phyloP scores from a whole-genome alignment of 139 green algal species.

The Coelastrella sp. region DNA sequence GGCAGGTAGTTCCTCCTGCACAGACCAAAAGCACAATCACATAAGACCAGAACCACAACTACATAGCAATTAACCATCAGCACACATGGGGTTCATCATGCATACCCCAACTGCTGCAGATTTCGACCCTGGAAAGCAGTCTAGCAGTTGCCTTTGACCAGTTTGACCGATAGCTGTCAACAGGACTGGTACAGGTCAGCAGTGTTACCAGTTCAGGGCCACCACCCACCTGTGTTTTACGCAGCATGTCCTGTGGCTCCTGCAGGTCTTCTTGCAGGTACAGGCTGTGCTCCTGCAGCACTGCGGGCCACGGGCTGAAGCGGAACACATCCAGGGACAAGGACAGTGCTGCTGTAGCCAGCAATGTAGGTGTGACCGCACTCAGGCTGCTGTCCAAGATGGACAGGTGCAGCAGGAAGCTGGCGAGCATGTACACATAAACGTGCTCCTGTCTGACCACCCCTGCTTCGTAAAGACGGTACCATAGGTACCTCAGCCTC shows the following conservation, averaged over 20 bases:
- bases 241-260: conserved; percentile 55
- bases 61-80: not conserved
- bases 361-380: conserved; percentile 47
- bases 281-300: conserved; percentile 63
- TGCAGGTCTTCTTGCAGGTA: conserved; percentile 62
- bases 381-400: conserved; percentile 65
- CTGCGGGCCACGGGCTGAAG: conserved; percentile 59
- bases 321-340: conserved; percentile 58
- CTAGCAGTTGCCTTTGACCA: too few species aligned
- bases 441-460: conserved; percentile 62
- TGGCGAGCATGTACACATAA: conserved; percentile 76
- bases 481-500: conserved; percentile 76
- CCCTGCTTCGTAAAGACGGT: conserved; percentile 48
- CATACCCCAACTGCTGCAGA: too few species aligned
- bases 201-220: too few species aligned
- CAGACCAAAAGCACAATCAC: not conserved
- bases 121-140: too few species aligned
- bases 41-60: not conserved
- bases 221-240: not conserved
- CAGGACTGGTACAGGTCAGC: too few species aligned
- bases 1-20: conserved; percentile 30
- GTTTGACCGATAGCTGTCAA: too few species aligned
- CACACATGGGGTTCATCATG: too few species aligned
- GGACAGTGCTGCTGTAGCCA: conserved; percentile 66
- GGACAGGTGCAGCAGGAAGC: conserved; percentile 73